Base-by-base conservation (phyloP, 495 filamentous ascomycete species). In the Penicillium cinerascens region DNA sequence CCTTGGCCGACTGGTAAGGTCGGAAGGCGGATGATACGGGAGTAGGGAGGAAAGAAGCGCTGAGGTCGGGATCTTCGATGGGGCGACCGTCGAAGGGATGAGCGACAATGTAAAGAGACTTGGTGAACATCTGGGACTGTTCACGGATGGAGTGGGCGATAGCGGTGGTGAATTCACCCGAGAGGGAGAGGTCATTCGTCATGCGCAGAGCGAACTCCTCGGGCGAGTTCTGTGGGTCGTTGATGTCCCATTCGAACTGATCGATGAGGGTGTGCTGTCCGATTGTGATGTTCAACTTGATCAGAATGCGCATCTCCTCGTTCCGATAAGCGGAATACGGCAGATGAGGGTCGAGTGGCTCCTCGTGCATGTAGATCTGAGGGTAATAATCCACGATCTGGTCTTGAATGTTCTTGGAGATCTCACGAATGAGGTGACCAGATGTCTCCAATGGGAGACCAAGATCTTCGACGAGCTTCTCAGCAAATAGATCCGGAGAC, bases 171-270 rank as follows among this genome's bases (percentile, higher is more conserved):
- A 98, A 98, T 68, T 98, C 93, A 35, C 93, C 93, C 18, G 89
- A 89, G 27, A 98, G 80, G 3, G 89, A 91, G n/a, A 97, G 78
- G 49, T 98, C 93, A 39, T 83, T 80, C 1, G 92, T 84, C 88
- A 97, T 92, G 55, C 84, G 83, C 41, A 82, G 74, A 13, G 93
- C 95, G 67, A 98, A 98, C 48, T 95, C 87, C 68, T 98, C 93
- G 0, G 93, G 91, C 0, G 85, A 92, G 69, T 98, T 97, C 54
- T 84, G 75, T 0, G 91, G 85, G 60, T 97, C 92, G 66, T 97
- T 97, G 63, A 97, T 90, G 62, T 97, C 93, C 93, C 93, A 98
- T 70, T 98, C 93, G 46, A 98, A 97, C 65, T 98, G 95, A 60
- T 98, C 93, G 20, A 96, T 85, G 22, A 98, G 77, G 1, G 92